Conservation (phyloP, 495 filamentous ascomycete species). For the Lasiosphaeris hirsuta region DNA sequence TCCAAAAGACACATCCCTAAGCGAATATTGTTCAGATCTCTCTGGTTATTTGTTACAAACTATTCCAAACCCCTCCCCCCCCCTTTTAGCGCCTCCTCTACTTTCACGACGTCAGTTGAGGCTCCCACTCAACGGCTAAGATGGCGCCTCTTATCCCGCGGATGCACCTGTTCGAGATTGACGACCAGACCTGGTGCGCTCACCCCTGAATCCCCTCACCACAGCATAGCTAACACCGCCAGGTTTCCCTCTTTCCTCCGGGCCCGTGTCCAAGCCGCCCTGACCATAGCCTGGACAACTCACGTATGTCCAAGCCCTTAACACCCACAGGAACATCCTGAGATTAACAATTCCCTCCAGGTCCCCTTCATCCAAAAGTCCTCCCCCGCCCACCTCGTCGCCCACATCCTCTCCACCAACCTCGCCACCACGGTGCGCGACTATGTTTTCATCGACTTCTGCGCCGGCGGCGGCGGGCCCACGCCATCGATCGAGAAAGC, state of each 20-base stretch:
- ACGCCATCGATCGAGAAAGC: conserved; percentile 59
- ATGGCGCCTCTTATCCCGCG: conserved; percentile 51
- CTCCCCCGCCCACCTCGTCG: conserved; percentile 46
- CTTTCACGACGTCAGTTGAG: not conserved
- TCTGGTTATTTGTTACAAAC: not conserved
- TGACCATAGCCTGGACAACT: conserved; percentile 49
- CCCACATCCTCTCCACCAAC: conserved; percentile 43
- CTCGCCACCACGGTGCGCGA: conserved; percentile 37
- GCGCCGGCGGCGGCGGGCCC: conserved; percentile 68
- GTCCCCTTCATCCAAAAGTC: conserved; percentile 43
- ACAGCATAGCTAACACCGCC: not conserved
- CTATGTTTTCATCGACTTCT: conserved; percentile 68
- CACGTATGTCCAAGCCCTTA: conserved; percentile 13
- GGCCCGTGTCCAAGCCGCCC: conserved; percentile 48
- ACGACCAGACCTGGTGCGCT: conserved; percentile 50
- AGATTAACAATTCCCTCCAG: conserved; percentile 4
- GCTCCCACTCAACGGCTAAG: not conserved
- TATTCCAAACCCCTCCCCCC: not conserved
- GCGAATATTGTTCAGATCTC: no score
- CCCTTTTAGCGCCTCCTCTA: not conserved
- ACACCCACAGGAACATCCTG: not conserved
- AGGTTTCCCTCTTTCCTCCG: conserved; percentile 55
- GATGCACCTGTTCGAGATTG: conserved; percentile 56
- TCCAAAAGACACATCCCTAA: not conserved
- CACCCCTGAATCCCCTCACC: not conserved